Conservation (phyloP, 805 yeast species). For the Starmerella vitae region DNA sequence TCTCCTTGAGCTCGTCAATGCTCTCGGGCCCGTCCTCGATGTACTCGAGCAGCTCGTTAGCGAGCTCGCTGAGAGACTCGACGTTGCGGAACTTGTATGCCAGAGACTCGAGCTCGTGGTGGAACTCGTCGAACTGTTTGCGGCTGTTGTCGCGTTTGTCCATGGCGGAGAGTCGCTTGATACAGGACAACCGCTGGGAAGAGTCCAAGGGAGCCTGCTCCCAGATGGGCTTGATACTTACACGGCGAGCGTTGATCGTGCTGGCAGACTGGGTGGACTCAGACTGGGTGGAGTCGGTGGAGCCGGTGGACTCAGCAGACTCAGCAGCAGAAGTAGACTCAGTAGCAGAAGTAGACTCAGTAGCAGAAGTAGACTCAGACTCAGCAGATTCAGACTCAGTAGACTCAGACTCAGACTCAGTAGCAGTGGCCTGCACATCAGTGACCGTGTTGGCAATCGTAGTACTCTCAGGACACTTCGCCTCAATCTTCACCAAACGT, state of each 20-base stretch:
- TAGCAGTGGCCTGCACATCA: constrained; percentile 9
- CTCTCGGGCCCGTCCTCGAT: constrained; percentile 16
- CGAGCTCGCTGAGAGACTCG: constrained; percentile 8
- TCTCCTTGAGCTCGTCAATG: constrained; percentile 14
- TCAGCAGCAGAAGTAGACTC: constrained; percentile 2
- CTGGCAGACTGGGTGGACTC: constrained; percentile 11
- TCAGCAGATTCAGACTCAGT: constrained; percentile 8
- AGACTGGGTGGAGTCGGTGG: neutral
- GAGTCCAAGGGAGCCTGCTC: constrained; percentile 38
- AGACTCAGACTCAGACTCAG: constrained; percentile 1
- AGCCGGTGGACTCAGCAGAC: constrained; percentile 10
- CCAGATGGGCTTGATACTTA: constrained; percentile 22
- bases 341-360: constrained; percentile 10
- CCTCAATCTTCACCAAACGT: constrained; percentile 14
- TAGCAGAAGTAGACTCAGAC: neutral
- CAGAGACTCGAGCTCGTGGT: constrained; percentile 59
- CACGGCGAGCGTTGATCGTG: constrained; percentile 22
- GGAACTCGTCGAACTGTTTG: constrained; percentile 39
- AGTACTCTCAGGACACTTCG: constrained; percentile 16
- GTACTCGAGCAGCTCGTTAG: constrained; percentile 14
- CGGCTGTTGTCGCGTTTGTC: constrained; percentile 45
- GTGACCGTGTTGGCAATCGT: constrained; percentile 8
- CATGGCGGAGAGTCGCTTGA: constrained; percentile 38
- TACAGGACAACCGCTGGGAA: constrained; percentile 35
- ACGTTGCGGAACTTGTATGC: constrained; percentile 52